These are phyloP conservation scores for Sextonia rubra DNA, from an alignment of 164 flowering plant genomes.

Conservation along the genomic window DNA sequence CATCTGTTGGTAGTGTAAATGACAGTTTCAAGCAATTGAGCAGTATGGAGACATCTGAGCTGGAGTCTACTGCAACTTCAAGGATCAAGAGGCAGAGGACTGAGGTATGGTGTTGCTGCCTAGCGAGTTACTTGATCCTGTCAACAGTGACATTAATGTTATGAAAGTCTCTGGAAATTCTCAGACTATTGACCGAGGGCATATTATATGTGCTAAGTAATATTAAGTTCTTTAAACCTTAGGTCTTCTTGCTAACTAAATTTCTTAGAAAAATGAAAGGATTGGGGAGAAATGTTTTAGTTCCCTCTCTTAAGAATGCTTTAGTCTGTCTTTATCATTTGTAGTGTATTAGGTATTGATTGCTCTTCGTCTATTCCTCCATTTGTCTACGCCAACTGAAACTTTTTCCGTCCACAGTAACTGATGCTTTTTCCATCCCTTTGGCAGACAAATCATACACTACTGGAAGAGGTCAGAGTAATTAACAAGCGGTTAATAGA, in stretches of 20 bases:
- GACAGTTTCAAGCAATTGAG: conserved; percentile 49
- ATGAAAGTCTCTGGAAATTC: not conserved
- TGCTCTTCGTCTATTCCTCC: no score
- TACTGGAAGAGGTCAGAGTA: conserved; percentile 69
- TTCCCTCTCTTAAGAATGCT: no score
- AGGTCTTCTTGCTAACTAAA: no score
- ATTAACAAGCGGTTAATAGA: conserved; percentile 81
- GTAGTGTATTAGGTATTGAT: no score
- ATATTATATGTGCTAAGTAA: no score
- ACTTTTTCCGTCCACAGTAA: not conserved
- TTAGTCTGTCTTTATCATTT: no score
- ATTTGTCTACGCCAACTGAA: no score
- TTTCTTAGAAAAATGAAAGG: no score
- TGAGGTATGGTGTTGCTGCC: conserved; percentile 45
- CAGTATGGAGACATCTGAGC: conserved; percentile 56
- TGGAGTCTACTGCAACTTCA: conserved; percentile 88
- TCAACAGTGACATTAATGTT: not conserved
- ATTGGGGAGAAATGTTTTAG: no score
- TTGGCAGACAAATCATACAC: conserved; percentile 68
- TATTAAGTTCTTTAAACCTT: no score
- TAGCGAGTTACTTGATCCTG: not conserved
- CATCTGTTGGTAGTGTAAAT: conserved; percentile 62
- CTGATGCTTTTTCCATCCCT: not conserved
- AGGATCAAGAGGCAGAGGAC: conserved; percentile 50
- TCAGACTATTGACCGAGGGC: no score